A percentile compares a stretch with the other conserved stretches of the same genome.
These are phyloP conservation scores for Sugiyamaella neomexicana DNA, from an alignment of 1,139 yeast species.

Conservation along the genomic window DNA sequence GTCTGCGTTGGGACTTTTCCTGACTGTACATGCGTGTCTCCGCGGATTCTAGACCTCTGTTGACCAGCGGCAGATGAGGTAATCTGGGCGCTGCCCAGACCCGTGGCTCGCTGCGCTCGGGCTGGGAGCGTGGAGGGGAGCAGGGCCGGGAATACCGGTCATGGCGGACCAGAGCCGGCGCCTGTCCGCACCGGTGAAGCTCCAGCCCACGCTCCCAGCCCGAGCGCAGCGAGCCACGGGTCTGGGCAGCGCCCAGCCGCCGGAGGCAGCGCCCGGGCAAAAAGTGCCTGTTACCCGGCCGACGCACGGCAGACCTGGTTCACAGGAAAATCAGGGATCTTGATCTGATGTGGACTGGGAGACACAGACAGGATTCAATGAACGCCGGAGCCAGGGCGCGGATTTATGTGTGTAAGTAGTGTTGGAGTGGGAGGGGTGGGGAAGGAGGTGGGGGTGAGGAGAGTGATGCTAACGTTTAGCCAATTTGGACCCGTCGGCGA, in stretches of 20 bases:
- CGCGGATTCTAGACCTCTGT: no score
- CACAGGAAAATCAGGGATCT: background rate
- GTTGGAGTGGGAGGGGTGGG: background rate
- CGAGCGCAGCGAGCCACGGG: background rate
- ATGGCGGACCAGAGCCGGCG: background rate
- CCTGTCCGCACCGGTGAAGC: background rate
- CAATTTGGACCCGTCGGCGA: conserved; percentile 26
- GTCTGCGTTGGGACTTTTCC: no score
- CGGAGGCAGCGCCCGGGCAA: background rate
- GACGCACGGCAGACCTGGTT: background rate
- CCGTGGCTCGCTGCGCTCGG: background rate
- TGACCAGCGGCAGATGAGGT: no score
- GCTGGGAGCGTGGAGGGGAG: background rate
- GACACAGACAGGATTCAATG: background rate
- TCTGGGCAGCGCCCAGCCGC: background rate
- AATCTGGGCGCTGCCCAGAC: background rate
- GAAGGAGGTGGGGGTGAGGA: background rate
- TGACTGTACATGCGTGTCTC: no score
- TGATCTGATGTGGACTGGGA: background rate
- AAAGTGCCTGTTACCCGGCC: background rate
- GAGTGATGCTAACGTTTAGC: conserved; percentile 15
- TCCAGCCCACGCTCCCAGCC: no score
- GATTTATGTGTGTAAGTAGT: conserved; percentile 2
- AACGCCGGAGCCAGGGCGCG: background rate
- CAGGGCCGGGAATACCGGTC: background rate